Evolutionary conservation across 371 early-diverging fungal species (phyloP), one percentile per base, ranked within the genome.

Genomic region (Mucor plumbeus): DNA sequence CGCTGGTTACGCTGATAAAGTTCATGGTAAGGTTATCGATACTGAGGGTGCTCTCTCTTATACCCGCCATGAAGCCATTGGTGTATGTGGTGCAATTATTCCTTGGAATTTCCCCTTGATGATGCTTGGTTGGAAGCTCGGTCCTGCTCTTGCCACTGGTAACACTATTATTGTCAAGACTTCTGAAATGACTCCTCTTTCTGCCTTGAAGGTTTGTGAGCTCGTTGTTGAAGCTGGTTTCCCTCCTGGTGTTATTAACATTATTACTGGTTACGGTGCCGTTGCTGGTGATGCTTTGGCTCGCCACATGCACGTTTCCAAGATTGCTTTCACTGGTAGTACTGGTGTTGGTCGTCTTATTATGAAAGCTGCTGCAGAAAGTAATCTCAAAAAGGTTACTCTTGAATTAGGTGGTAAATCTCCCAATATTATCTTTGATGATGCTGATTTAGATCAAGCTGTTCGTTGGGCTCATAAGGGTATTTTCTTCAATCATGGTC

Each of bases 341-440:
- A 88, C 89, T 43, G 65, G 68, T 15, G 80, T 80, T 9, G 90
- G 91, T 39, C 83, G 88, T 67, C 59, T 63, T 61, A 67, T 90
- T 65, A 78, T 87, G 81, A 75, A 74, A 61, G 84, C 85, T 59
- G 77, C 87, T 70, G 63, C 94, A 9, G 88, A 84, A 59, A 83
- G 85, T 60, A 91, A 88, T 56, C 84, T 93, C 63, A 94, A 94
- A 82, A 89, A 86, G 68, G 79, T 91, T 9, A 89, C 92, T 7
- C 72, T 94, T 47, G 94, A 94, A 72, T 78, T 94, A 5, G 94
- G 94, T 47, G 94, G 93, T 62, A 94, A 94, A 64, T 94, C 96
- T 1, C 92, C 96, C 41, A 92, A 93, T 70, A 92, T 97, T 57
- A 92, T 96, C 43, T 96, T 97, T 76, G 94, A 91, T 21, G 91